Evolutionary conservation across 2,329 filamentous ascomycete species (phyloP), one percentile per base, ranked within the genome.

Genomic region (Colletotrichum sp.): DNA sequence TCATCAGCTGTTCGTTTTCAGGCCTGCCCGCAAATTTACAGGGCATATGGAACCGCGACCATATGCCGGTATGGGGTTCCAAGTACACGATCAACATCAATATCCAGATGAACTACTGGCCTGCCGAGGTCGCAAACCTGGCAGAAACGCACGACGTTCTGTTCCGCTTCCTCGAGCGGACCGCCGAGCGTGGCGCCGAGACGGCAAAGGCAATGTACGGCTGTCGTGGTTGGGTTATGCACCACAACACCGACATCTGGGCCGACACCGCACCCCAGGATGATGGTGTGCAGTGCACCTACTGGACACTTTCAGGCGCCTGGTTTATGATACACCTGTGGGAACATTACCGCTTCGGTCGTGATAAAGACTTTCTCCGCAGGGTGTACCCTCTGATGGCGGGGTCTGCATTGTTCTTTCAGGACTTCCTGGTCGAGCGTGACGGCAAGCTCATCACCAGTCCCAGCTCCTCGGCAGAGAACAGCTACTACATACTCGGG

Each of bases 31-130:
- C 44, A 21, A 52, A 52, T 57, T 82, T 88, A 1, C 87, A 89
- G 78, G 87, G 87, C 0, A 83, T 88, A 30, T 88, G 86, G 87
- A 88, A 87, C 63, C 80, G 83, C 1, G 82, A 82, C 7, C 87
- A 86, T 70, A 79, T 82, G 15, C 86, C 86, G 9, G 80, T 86
- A 0, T 90, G 89, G 88, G 88, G 87, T 5, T 85, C 83, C 24
- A 89, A 88, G 75, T 89, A 86, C 71, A 90, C 88, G 0, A 87
- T 89, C 78, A 89, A 90, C 76, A 89, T 90, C 79, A 90, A 90
- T 39, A 82, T 86, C 0, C 85, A 90, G 79, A 90, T 90, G 89
- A 90, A 90, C 77, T 90, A 52, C 4, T 52, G 44, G 44, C 44
- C 44, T 52, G 44, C 44, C 12, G 44, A 52, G n/a, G 44, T 52